These are phyloP conservation scores for Nectriaceae sp. DNA, from an alignment of 2,329 filamentous ascomycete genomes.

Conservation along the genomic window DNA sequence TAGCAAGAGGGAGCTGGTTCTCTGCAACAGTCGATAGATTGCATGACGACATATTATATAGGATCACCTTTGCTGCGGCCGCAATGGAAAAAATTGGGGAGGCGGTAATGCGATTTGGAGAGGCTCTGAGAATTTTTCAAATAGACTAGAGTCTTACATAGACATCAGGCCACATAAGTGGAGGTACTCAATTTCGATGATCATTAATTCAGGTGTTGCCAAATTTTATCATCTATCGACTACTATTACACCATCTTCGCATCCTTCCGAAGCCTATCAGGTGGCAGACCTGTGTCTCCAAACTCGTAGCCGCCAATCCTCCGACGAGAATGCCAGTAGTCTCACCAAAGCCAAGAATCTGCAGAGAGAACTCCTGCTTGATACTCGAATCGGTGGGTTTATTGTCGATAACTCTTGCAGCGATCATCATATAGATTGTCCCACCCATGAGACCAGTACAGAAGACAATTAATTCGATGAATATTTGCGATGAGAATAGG, in stretches of 20 bases:
- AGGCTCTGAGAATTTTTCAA: too few relatives aligned
- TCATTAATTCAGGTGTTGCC: too few relatives aligned
- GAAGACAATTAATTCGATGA: conserved; percentile 29
- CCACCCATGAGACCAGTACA: conserved; percentile 30
- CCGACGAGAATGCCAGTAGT: conserved; percentile 29
- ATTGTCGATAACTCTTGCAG: conserved; percentile 22
- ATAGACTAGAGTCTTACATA: too few relatives aligned
- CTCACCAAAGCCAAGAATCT: conserved; percentile 31
- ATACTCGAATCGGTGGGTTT: conserved; percentile 14
- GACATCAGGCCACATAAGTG: too few relatives aligned
- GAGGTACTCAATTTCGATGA: too few relatives aligned
- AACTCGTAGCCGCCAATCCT: conserved; percentile 23
- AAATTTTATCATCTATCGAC: too few relatives aligned
- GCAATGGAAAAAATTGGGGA: too few relatives aligned
- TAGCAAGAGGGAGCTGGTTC: too few relatives aligned
- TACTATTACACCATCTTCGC: background rate
- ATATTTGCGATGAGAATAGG: conserved; percentile 19
- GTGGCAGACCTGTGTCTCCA: conserved; percentile 19
- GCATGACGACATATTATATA: too few relatives aligned
- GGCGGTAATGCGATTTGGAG: too few relatives aligned
- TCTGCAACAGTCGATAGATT: too few relatives aligned
- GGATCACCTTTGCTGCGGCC: too few relatives aligned
- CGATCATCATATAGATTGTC: conserved; percentile 30
- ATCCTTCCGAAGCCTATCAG: background rate
- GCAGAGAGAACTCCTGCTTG: conserved; percentile 31